phyloP scores from a whole-genome alignment of 768 basidiomycete genomes.

The Fomitopsis pulvina region DNA sequence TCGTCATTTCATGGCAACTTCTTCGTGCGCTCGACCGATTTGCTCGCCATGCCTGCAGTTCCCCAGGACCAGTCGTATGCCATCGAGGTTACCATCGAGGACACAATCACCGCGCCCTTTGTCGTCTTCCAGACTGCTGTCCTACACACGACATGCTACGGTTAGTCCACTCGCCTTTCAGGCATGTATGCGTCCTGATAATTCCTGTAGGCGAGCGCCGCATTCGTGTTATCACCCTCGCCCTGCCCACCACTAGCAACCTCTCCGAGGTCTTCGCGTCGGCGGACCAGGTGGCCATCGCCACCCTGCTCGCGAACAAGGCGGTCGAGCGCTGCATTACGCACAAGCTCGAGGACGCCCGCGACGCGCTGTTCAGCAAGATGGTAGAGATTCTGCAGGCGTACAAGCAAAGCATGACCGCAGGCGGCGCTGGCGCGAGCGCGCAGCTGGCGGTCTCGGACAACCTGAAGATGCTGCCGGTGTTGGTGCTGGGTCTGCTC shows the following conservation, averaged over 20 bases:
- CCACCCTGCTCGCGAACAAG: constrained; percentile 50
- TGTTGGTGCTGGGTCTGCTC: constrained; percentile 81
- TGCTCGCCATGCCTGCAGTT: constrained; percentile 94
- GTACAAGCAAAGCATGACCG: constrained; percentile 92
- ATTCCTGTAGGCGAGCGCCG: constrained; percentile 38
- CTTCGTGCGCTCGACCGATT: constrained; percentile 95
- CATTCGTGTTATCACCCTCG: constrained; percentile 54
- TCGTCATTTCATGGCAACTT: constrained; percentile 98
- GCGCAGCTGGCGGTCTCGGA: constrained; percentile 90
- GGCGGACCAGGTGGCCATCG: constrained; percentile 49
- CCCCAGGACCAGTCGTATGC: constrained; percentile 94
- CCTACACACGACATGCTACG: constrained; percentile 90
- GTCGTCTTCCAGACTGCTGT: constrained; percentile 95
- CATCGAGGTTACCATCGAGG: constrained; percentile 94
- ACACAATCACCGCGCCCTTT: constrained; percentile 83
- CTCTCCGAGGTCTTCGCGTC: constrained; percentile 51
- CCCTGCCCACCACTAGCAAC: constrained; percentile 52
- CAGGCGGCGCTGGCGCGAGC: constrained; percentile 87
- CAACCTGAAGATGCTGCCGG: constrained; percentile 92
- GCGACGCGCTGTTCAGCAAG: constrained; percentile 51
- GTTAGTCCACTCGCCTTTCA: constrained; percentile 25
- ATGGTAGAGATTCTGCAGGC: constrained; percentile 45
- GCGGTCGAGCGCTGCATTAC: constrained; percentile 50
- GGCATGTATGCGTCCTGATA: not conserved
- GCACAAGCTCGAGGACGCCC: constrained; percentile 50